Base-by-base conservation (phyloP, 129 eudicot species). In the Cynara cardunculus region DNA sequence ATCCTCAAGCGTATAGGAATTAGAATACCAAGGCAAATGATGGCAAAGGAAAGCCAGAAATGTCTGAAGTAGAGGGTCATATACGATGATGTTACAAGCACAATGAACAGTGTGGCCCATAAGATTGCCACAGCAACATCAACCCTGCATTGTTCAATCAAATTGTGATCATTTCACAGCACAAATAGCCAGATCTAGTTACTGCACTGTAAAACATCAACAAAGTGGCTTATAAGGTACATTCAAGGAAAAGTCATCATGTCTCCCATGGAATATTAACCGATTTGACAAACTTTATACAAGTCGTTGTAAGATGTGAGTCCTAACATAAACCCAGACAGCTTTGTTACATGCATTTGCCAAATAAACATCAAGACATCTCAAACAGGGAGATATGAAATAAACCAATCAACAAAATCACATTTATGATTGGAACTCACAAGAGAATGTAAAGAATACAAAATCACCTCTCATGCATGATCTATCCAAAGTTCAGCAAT, bases 71-170 rank as follows among this genome's bases (percentile, higher is more conserved):
- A 88, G 74, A 92, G 91, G 78, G 90, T 76, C 84, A 92, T 76
- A 59, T 92, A 92, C 27, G 97, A 87, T 53, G 84, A 84, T 67
- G 83, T n/a, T 71, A 90, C 84, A 81, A 90, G 93, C 75, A 86
- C 77, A 31, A 82, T 28, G 46, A 90, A 89, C 22, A 88, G 83
- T 49, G 80, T 44, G 68, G 83, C 87, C 82, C 81, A 90, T 31
- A 87, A 81, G 80, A 85, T 66, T 78, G 96, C 96, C 56, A 90
- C 90, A 69, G 83, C 87, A 82, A 89, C 94, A 83, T 92, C 97
- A 80, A 28, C 72, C 97, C 97, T 92, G 88, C 89, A 86, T 22
- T 70, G 34, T 69, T 56, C 65, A 83, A 19, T 70, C 77, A 75
- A 78, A 80, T 13, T 31, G 32, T 59, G 65, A 72, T 71, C 46